These are phyloP conservation scores for Plasmodium gonderi DNA, from an alignment of 169 alveolate species.

Conservation along the genomic window DNA sequence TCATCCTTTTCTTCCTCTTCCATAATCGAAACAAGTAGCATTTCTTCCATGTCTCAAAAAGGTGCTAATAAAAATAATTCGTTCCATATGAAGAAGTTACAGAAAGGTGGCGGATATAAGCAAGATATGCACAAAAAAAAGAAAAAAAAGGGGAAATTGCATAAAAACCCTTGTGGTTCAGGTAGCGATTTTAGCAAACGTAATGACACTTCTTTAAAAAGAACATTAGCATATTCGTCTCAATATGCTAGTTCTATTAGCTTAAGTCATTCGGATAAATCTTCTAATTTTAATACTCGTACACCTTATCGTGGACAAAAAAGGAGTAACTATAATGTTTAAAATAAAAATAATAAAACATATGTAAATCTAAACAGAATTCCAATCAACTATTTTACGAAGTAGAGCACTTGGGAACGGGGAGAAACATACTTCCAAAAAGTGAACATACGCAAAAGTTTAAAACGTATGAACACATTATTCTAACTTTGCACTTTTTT, in stretches of 20 bases:
- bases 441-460: not conserved
- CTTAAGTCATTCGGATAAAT: slow-evolving; percentile 1
- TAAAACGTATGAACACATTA: not conserved
- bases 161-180: not conserved
- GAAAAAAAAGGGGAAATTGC: slow-evolving; percentile 8
- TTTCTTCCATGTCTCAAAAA: slow-evolving; percentile 2
- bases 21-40: slow-evolving; percentile 33
- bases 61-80: not conserved
- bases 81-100: not conserved
- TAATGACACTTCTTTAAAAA: slow-evolving; percentile 6
- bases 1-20: slow-evolving; percentile 29
- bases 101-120: not conserved
- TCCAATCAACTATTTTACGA: not conserved
- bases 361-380: not conserved
- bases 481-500: not conserved
- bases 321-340: not conserved
- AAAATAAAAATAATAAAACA: not conserved
- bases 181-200: not conserved
- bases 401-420: not conserved
- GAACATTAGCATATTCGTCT: slow-evolving; percentile 18
- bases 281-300: not conserved
- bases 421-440: not conserved
- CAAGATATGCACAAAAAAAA: not conserved
- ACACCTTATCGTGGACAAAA: not conserved
- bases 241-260: not conserved